A percentile compares a stretch with the other conserved stretches of the same genome.
phyloP scores from a whole-genome alignment of 2,329 filamentous ascomycete genomes.

The Dactylellina sp. region DNA sequence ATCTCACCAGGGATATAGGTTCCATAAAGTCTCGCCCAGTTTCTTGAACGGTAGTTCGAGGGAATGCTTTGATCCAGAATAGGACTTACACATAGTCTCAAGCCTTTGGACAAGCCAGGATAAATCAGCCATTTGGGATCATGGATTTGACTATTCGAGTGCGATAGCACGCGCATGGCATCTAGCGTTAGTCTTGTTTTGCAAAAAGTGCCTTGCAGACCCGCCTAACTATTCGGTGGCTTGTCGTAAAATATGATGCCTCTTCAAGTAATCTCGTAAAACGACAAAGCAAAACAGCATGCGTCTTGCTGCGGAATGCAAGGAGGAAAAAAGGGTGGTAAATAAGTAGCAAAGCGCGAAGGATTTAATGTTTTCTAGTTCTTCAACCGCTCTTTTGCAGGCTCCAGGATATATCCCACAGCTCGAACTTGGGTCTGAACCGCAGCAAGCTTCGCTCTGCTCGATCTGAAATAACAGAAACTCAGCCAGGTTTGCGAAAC shows the following conservation, averaged over 20 bases:
- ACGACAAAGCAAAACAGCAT: not conserved
- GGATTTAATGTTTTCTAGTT: not conserved
- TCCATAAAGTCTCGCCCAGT: slow-evolving; percentile 18
- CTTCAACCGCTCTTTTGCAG: not conserved
- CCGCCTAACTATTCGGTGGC: slow-evolving; percentile 8
- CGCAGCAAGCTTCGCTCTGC: slow-evolving; percentile 7
- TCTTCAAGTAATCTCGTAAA: not conserved
- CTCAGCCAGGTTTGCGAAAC: not conserved
- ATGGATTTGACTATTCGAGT: slow-evolving; percentile 14
- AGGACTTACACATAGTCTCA: not conserved
- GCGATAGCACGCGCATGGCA: not conserved
- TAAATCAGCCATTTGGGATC: not conserved
- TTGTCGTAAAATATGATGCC: slow-evolving; percentile 11
- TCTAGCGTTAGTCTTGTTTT: not conserved
- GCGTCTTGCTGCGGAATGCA: not conserved
- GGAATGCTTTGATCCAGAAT: slow-evolving; percentile 7
- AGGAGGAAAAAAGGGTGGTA: not conserved
- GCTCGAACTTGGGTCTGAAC: slow-evolving; percentile 2
- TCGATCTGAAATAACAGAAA: slow-evolving; percentile 1
- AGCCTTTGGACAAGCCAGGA: not conserved
- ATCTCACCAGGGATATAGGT: slow-evolving; percentile 31
- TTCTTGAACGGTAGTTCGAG: slow-evolving; percentile 13
- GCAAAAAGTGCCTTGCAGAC: not conserved
- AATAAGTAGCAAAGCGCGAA: not conserved
- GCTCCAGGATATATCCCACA: not conserved